Base-by-base conservation (phyloP, 148 eudicot species). In the Vaccinium darrowii region DNA sequence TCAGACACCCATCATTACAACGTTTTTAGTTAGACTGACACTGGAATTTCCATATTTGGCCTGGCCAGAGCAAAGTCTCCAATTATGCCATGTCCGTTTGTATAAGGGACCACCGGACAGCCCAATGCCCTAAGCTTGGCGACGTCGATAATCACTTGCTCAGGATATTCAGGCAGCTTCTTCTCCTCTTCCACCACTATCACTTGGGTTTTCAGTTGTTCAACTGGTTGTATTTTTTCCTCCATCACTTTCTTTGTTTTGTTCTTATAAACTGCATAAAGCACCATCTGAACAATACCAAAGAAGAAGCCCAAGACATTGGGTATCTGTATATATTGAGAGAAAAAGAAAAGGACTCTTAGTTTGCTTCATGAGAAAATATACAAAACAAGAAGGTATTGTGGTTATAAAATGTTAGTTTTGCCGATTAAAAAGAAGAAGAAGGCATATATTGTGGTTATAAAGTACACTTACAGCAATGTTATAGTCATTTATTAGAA, bases 401-500 rank as follows among this genome's bases (percentile, higher is more conserved):
- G 5, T 7, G 76, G 76, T 30, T 63, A n/a, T 60, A 62, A 33
- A 33, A 33, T 33, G 36, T 33, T 33, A 33, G 1, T 33, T 33
- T 33, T 33, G 36, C 36, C 1, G 36, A 33, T 33, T 27, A 27
- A 27, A 33, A 33, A 33, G 1, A 33, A 33, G 36, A 33, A 33
- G 36, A 33, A 33, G 36, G 75, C 1, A 3, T 33, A 14, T 73
- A 15, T 36, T 73, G 36, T 73, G 77, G 77, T 73, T 73, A 4
- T 43, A 3, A 1, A 1, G 23, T 91, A 89, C 7, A 83, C 93
- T 85, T 93, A 93, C 98, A 43, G 93, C 89, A 73, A 94, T 83
- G 85, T 91, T 91, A 12, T 80, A 86, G 81, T 95, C 98, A 60
- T 86, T 91, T 67, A 87, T 90, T 16, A 91, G 88, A 58, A 93